Evolutionary conservation across 202 grass and related monocot species (phyloP).

Genomic region (Musa balbisiana): DNA sequence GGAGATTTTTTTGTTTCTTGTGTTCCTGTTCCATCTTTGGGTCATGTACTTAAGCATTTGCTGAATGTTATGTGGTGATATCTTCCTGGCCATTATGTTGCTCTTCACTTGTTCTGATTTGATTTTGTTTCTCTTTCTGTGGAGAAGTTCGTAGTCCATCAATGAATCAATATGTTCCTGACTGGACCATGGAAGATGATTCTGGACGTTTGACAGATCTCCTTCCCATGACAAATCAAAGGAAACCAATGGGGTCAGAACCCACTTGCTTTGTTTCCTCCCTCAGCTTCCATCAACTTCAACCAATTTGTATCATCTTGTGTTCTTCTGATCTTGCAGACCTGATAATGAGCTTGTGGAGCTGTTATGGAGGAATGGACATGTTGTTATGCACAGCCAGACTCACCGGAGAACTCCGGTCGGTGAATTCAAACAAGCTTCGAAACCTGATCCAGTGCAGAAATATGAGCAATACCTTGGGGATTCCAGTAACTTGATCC

Average conservation of each 20-base stretch:
- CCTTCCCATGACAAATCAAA: slow-evolving; percentile 12
- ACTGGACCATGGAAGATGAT: slow-evolving; percentile 6
- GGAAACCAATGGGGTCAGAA: slow-evolving; percentile 18
- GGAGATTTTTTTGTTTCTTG: too few relatives aligned
- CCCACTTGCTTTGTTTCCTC: background rate
- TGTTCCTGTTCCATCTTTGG: too few relatives aligned
- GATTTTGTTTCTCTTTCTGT: background rate
- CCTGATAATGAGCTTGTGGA: slow-evolving; percentile 61
- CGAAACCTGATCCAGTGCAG: background rate
- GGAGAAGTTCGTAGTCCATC: background rate
- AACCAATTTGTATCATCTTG: background rate
- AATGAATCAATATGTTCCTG: slow-evolving; percentile 8
- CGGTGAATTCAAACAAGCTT: background rate
- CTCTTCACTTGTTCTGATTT: background rate
- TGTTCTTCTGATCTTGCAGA: slow-evolving; percentile 24
- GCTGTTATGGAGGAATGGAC: slow-evolving; percentile 80
- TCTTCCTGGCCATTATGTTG: background rate
- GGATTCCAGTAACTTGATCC: slow-evolving; percentile 35
- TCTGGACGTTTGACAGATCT: slow-evolving; percentile 14
- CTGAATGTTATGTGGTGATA: too few relatives aligned
- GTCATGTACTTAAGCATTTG: too few relatives aligned
- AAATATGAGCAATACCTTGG: background rate
- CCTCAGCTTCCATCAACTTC: background rate
- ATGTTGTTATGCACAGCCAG: slow-evolving; percentile 54
- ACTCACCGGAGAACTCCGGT: slow-evolving; percentile 36